Percentiles rank a stretch among this genome's conserved stretches.
Evolutionary conservation across 139 green algal species (phyloP).

Genomic region (Volvox africanus): DNA sequence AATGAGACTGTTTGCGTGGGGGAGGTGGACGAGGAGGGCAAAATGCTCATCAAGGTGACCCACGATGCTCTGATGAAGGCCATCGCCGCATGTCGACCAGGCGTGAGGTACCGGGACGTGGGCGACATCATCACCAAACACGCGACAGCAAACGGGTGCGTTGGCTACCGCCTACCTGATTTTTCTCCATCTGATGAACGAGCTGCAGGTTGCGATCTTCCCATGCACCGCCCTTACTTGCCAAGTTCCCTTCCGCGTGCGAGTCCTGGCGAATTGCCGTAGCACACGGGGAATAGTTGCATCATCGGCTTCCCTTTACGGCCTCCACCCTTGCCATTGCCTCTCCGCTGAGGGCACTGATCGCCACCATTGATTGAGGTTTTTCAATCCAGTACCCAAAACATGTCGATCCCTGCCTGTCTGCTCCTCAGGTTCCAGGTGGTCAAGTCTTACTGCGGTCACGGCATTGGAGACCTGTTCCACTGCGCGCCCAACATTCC

Average conservation of each 20-base stretch:
- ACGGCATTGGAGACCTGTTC: constrained; percentile 97
- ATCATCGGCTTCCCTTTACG: no score
- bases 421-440: constrained; percentile 74
- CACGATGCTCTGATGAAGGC: constrained; percentile 88
- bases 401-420: background rate
- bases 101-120: constrained; percentile 91
- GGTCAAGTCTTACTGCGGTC: constrained; percentile 96
- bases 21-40: constrained; percentile 80
- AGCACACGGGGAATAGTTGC: no score
- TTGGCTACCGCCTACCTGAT: no score
- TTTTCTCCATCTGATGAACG: no score
- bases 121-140: constrained; percentile 91
- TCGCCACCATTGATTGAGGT: no score
- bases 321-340: no score
- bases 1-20: constrained; percentile 94
- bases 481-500: constrained; percentile 98
- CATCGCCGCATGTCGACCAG: constrained; percentile 90
- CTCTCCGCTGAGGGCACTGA: no score
- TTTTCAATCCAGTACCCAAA: no score
- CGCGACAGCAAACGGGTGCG: constrained; percentile 66
- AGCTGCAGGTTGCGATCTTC: no score
- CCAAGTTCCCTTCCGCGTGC: no score
- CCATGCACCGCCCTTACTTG: no score
- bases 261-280: no score
- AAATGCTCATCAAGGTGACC: constrained; percentile 84